Percentiles rank a stretch among this genome's conserved stretches.
These are phyloP conservation scores for Thielaviopsis euricoi DNA, from an alignment of 2,329 filamentous ascomycete species.

Conservation along the genomic window DNA sequence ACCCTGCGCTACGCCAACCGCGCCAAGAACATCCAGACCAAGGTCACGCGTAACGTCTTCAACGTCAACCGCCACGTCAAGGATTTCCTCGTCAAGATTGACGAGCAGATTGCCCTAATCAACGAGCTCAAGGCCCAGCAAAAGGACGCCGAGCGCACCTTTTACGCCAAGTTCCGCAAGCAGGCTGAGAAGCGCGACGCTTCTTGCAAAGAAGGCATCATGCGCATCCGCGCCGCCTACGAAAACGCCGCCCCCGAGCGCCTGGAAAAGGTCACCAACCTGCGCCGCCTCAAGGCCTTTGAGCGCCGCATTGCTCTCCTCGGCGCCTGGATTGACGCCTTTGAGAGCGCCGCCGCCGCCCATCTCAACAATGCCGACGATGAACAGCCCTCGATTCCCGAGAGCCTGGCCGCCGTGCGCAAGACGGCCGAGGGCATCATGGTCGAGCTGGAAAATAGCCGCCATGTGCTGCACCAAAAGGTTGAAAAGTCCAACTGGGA, in stretches of 20 bases:
- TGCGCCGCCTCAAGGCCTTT: constrained; percentile 68
- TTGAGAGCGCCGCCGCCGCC: constrained; percentile 64
- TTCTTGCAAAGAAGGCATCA: constrained; percentile 60
- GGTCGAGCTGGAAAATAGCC: constrained; percentile 73
- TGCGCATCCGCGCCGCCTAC: constrained; percentile 66
- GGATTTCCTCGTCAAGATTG: constrained; percentile 97
- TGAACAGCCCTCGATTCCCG: constrained; percentile 31
- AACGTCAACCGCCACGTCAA: constrained; percentile 99
- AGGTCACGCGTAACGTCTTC: constrained; percentile 97
- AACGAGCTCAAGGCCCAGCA: constrained; percentile 89
- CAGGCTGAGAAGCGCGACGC: constrained; percentile 70
- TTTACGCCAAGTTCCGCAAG: constrained; percentile 81
- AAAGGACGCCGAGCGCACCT: constrained; percentile 67
- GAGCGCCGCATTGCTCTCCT: constrained; percentile 73
- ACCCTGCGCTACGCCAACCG: constrained; percentile 93
- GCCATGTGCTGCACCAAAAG: constrained; percentile 79
- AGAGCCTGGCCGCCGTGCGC: constrained; percentile 56
- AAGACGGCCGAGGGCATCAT: constrained; percentile 82
- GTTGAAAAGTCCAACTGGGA: constrained; percentile 76
- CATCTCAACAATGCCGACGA: constrained; percentile 29
- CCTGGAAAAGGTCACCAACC: constrained; percentile 58
- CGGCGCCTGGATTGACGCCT: constrained; percentile 85
- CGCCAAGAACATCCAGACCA: constrained; percentile 98
- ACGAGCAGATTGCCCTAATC: constrained; percentile 94
- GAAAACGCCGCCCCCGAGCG: constrained; percentile 65